A percentile compares a stretch with the other conserved stretches of the same genome.
Evolutionary conservation across 139 green algal genomes (phyloP).

Genomic region (Ulvella scutata): DNA sequence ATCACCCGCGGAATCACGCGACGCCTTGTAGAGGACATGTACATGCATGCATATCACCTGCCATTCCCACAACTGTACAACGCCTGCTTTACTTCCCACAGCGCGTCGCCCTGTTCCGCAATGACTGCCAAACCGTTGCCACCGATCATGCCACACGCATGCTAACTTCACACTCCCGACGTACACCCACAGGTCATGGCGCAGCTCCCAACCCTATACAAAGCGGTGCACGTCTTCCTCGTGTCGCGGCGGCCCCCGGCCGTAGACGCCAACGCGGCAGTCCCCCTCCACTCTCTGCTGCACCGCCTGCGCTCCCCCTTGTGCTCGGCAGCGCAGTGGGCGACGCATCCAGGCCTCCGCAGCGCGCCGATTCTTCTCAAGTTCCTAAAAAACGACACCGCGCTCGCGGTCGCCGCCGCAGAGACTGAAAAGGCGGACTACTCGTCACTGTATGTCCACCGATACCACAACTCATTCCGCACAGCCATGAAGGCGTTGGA

Average conservation of each 20-base stretch:
- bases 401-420: not conserved
- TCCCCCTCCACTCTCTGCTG: conserved; percentile 33
- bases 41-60: too few species aligned
- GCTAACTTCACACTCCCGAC: too few species aligned
- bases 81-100: too few species aligned
- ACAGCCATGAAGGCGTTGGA: conserved; percentile 3
- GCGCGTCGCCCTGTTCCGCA: too few species aligned
- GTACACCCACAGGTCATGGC: conserved; percentile 1
- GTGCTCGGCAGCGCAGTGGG: not conserved
- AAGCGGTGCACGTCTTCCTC: not conserved
- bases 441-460: not conserved
- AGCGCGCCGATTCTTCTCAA: not conserved
- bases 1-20: too few species aligned
- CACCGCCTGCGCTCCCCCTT: conserved; percentile 39
- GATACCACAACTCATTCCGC: not conserved
- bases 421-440: not conserved
- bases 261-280: not conserved
- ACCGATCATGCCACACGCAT: too few species aligned
- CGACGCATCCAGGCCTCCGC: not conserved
- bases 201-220: not conserved
- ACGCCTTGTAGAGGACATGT: too few species aligned
- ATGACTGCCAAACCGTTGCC: too few species aligned
- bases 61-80: too few species aligned
- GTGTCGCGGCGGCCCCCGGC: not conserved
- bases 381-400: not conserved